These are phyloP conservation scores for Helichrysum umbraculigerum DNA, from an alignment of 129 eudicot species.

Conservation along the genomic window DNA sequence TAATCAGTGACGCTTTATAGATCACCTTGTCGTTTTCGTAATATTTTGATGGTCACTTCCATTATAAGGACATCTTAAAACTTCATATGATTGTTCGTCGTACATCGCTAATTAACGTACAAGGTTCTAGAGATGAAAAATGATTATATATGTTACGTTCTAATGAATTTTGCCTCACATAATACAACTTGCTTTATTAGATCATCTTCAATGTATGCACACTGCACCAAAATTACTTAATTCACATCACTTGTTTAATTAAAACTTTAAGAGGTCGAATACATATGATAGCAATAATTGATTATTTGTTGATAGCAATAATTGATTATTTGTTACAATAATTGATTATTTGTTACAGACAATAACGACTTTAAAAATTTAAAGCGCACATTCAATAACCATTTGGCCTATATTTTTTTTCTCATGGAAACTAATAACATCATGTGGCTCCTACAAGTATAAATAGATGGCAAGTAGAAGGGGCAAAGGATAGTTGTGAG, in stretches of 20 bases:
- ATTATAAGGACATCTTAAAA: slow-evolving; percentile 7
- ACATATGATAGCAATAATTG: not conserved
- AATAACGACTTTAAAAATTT: not conserved
- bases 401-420: not conserved
- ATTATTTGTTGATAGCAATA: not conserved
- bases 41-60: slow-evolving; percentile 25
- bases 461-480: slow-evolving; percentile 21
- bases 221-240: too few species aligned
- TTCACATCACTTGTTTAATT: too few species aligned
- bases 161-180: too few species aligned
- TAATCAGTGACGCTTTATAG: slow-evolving; percentile 20
- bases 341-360: too few species aligned
- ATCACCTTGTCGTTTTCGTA: not conserved
- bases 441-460: slow-evolving; percentile 23
- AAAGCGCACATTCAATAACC: not conserved
- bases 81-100: too few species aligned
- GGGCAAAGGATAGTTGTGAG: slow-evolving; percentile 11
- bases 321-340: not conserved
- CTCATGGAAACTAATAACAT: not conserved
- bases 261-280: too few species aligned
- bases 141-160: too few species aligned
- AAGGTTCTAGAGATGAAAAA: too few species aligned
- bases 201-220: too few species aligned
- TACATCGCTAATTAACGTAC: too few species aligned
- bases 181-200: too few species aligned